Evolutionary conservation across 2,329 filamentous ascomycete genomes (phyloP).

Genomic region (Colletotrichum falcatum): DNA sequence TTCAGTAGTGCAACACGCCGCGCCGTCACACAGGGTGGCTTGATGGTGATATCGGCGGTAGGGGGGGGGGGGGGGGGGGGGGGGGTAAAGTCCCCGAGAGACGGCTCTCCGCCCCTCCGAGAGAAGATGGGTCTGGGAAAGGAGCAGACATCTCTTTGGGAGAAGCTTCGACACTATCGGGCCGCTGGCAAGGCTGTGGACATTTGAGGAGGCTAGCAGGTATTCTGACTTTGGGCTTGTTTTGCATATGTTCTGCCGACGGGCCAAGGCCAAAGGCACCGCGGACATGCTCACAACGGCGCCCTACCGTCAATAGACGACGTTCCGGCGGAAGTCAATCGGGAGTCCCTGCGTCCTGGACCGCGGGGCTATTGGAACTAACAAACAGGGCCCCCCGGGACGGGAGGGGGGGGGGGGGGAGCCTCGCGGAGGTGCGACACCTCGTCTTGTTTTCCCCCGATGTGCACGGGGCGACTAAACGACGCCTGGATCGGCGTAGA

Average conservation of each 20-base stretch:
- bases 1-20: not conserved
- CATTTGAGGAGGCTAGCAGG: not conserved
- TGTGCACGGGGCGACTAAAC: not conserved
- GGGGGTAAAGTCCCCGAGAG: not conserved
- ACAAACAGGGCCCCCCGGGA: not conserved
- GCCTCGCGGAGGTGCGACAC: slow-evolving; percentile 13
- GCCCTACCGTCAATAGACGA: not conserved
- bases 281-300: not conserved
- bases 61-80: not conserved
- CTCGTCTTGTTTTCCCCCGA: not conserved
- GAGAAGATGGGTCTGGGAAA: not conserved
- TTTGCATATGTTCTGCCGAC: not conserved
- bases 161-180: not conserved
- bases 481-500: not conserved
- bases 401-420: slow-evolving; percentile 7
- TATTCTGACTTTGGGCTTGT: not conserved
- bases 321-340: not conserved
- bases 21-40: slow-evolving; percentile 1
- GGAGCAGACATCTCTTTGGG: too few relatives aligned
- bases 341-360: not conserved
- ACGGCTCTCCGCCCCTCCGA: not conserved
- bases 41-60: not conserved
- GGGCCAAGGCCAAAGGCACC: not conserved
- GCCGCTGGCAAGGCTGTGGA: not conserved
- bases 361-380: slow-evolving; percentile 20